These are phyloP conservation scores for Plasmodium gaboni DNA, from an alignment of 169 alveolate genomes.

Conservation along the genomic window DNA sequence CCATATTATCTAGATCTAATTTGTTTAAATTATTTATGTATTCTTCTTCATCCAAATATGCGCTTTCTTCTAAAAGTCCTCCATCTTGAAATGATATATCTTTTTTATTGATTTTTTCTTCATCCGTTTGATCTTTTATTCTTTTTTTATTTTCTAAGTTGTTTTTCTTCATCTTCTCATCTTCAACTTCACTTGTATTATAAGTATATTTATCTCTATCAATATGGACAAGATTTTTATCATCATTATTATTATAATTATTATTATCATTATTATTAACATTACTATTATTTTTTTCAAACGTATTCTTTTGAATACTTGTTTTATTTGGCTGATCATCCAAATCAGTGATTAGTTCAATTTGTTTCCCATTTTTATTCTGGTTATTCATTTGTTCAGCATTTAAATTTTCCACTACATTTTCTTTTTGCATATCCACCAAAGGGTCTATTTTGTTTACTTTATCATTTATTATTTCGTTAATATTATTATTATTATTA, in stretches of 20 bases:
- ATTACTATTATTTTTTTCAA: background rate
- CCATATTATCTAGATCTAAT: conserved; percentile 71
- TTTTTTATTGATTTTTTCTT: conserved; percentile 27
- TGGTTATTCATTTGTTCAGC: background rate
- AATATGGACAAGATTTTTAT: background rate
- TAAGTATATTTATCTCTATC: background rate
- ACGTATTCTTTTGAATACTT: background rate
- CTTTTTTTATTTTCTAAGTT: background rate
- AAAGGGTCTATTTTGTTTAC: background rate
- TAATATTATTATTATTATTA: conserved; percentile 29
- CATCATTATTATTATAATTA: background rate
- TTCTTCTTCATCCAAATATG: conserved; percentile 48
- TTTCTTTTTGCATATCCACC: background rate
- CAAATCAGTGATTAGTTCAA: background rate
- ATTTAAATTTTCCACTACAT: background rate
- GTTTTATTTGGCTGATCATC: background rate
- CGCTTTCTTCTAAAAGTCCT: conserved; percentile 36
- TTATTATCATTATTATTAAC: background rate
- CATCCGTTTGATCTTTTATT: background rate
- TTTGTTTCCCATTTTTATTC: background rate
- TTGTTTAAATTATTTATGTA: conserved; percentile 70
- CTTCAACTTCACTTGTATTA: background rate
- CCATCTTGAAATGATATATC: conserved; percentile 36
- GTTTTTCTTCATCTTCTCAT: background rate
- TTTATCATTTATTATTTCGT: background rate